Base-by-base conservation (phyloP, 129 eudicot species). In the Lactuca saligna region DNA sequence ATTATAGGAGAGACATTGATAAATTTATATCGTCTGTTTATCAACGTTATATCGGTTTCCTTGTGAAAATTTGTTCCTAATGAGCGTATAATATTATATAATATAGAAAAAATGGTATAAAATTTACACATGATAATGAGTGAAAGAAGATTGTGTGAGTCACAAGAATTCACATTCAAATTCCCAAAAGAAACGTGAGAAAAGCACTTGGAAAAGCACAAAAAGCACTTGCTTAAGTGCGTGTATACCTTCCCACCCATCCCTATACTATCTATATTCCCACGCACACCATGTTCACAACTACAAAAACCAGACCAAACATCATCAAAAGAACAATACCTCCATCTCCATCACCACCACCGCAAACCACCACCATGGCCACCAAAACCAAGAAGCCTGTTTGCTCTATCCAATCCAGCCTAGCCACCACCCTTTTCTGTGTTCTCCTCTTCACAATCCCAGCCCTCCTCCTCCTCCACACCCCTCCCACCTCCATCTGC, bases 381-480 rank as follows among this genome's bases (percentile, higher is more conserved):
- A 66, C 75, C 66, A 79, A 83, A 73, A 66, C 95, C 72, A 86
- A 78, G 59, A 84, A 79, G 63, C 78, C 86, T 33, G 10, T 62
- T 10, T 39, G 82, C 67, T 69, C 80, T 61, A 77, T 82, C 61
- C 75, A 78, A 56, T 82, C 90, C 31, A 88, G 79, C 62, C 84
- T 91, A 17, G 79, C 86, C 64, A 86, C 89, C 15, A 84, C 96
- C 46, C 91, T 91, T 15, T 91, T 84, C 66, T 82, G 85, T 69
- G 71, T 88, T 37, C 71, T 88, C 41, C 82, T 91, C 69, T 88
- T 91, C 87, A 86, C 96, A 41, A 87, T 91, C 75, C 97, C 98
- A 8, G 89, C 89, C 56, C 87, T 91, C 55, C 86, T 91, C 59
- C 87, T 91, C 25, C 91, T 92, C 63, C 97, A 86, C 80, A 87